Evolutionary conservation across 2,329 filamentous ascomycete genomes (phyloP).

Genomic region (Colletotrichum magnum): DNA sequence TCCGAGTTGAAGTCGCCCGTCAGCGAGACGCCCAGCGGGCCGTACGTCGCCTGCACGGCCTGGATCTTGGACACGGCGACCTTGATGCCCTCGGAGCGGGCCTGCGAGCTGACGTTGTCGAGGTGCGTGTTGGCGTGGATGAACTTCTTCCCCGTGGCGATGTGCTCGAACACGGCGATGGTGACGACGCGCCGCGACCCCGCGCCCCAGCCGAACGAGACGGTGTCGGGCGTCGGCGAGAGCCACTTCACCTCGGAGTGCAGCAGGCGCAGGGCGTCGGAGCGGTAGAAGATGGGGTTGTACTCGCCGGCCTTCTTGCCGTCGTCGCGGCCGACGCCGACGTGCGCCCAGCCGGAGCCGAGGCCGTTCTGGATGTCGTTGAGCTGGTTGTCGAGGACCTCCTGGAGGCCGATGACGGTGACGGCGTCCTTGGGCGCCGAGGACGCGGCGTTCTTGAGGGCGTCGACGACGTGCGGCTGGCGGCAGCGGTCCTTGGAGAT

Average conservation of each 20-base stretch:
- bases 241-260: conserved; percentile 73
- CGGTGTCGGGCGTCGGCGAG: conserved; percentile 69
- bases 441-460: conserved; percentile 68
- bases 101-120: conserved; percentile 61
- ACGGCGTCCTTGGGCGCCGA: conserved; percentile 55
- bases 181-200: conserved; percentile 62
- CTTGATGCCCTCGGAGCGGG: conserved; percentile 60
- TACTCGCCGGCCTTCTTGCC: conserved; percentile 74
- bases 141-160: conserved; percentile 52
- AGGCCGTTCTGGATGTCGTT: conserved; percentile 69
- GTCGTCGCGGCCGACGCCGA: conserved; percentile 69
- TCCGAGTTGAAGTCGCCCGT: conserved; percentile 67
- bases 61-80: conserved; percentile 56
- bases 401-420: conserved; percentile 76
- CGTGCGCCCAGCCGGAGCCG: conserved; percentile 59
- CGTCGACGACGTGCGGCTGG: conserved; percentile 66
- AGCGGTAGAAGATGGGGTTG: conserved; percentile 74
- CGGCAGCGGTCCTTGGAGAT: conserved; percentile 57
- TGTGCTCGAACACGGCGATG: conserved; percentile 61
- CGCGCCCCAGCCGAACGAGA: conserved; percentile 72
- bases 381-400: conserved; percentile 75
- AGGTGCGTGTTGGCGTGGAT: conserved; percentile 67
- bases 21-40: conserved; percentile 56
- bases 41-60: conserved; percentile 39
- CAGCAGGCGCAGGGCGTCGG: conserved; percentile 64